Base-by-base conservation (phyloP, 257 asterid species). In the Vinca minor region DNA sequence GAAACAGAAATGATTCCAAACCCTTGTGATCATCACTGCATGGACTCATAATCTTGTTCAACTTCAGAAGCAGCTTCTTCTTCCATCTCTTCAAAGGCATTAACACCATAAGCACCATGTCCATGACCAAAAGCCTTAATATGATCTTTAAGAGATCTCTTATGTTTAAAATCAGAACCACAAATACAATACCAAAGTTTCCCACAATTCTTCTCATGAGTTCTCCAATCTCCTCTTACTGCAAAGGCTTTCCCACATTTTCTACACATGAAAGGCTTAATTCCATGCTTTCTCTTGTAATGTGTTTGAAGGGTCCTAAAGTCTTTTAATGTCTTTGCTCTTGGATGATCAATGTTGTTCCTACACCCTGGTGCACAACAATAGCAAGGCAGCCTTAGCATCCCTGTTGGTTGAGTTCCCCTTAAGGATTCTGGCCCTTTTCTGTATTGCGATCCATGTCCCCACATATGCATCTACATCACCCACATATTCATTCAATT, bases 391-490 rank as follows among this genome's bases (percentile, higher is more conserved):
- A 90, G 84, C 68, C 90, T 79, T 0, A 90, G 81, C 97, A 90
- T 90, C 7, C 93, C 96, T 3, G 97, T 87, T 3, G 97, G 97
- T 62, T 90, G 97, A 1, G 87, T 81, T n/a, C n/a, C n/a, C n/a
- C n/a, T n/a, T n/a, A n/a, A n/a, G n/a, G n/a, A n/a, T n/a, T n/a
- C n/a, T n/a, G n/a, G n/a, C n/a, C n/a, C n/a, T n/a, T n/a, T n/a
- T n/a, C n/a, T n/a, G n/a, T n/a, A n/a, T n/a, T n/a, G 95, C 7
- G 97, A 90, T 4, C 97, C 97, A 72, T 90, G 97, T n/a, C 97
- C 97, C 97, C 97, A 90, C 97, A 87, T 90, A 54, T 90, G 97
- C 97, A 90, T 90, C 97, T 90, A 78, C 42, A 59, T 0, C 48
- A 23, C 25, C 11, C 3, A 44, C 49, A 44, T 44, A 44, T 44